Evolutionary conservation across 2,329 filamentous ascomycete genomes (phyloP).

Genomic region (Venturia asperata): DNA sequence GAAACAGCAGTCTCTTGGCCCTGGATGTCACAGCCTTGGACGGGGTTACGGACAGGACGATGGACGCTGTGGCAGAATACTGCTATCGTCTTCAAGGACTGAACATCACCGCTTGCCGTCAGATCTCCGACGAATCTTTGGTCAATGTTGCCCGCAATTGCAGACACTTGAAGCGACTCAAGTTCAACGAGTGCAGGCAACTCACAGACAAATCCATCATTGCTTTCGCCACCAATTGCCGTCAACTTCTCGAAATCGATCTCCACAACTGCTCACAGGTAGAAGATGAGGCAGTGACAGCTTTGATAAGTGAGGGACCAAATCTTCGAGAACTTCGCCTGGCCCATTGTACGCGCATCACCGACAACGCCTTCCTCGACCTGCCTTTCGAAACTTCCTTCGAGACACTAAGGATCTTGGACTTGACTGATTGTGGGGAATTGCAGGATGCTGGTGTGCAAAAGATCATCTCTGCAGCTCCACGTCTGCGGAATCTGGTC

Average conservation of each 20-base stretch:
- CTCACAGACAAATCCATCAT: conserved; percentile 74
- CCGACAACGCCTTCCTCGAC: conserved; percentile 78
- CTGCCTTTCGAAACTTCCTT: conserved; percentile 64
- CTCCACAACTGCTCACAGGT: conserved; percentile 77
- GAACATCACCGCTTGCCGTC: conserved; percentile 81
- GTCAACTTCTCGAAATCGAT: conserved; percentile 93
- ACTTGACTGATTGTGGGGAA: conserved; percentile 80
- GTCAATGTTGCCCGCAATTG: conserved; percentile 74
- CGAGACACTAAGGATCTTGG: conserved; percentile 85
- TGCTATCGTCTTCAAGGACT: conserved; percentile 83
- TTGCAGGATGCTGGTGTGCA: conserved; percentile 82
- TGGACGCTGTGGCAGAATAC: conserved; percentile 69
- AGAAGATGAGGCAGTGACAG: conserved; percentile 74
- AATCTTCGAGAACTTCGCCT: conserved; percentile 87
- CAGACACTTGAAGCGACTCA: conserved; percentile 83
- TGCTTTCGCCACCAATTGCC: conserved; percentile 81
- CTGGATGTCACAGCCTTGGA: conserved; percentile 81
- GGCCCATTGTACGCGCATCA: conserved; percentile 75
- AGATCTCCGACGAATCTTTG: conserved; percentile 80
- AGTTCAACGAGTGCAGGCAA: conserved; percentile 87
- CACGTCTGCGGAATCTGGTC: conserved; percentile 83
- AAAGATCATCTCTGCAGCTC: conserved; percentile 78
- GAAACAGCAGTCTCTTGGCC: conserved; percentile 75
- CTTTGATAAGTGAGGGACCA: conserved; percentile 68
- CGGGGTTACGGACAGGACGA: conserved; percentile 73